A percentile compares a stretch with the other conserved stretches of the same genome.
phyloP scores from a whole-genome alignment of 495 filamentous ascomycete genomes.

The Aspergillus wentii region DNA sequence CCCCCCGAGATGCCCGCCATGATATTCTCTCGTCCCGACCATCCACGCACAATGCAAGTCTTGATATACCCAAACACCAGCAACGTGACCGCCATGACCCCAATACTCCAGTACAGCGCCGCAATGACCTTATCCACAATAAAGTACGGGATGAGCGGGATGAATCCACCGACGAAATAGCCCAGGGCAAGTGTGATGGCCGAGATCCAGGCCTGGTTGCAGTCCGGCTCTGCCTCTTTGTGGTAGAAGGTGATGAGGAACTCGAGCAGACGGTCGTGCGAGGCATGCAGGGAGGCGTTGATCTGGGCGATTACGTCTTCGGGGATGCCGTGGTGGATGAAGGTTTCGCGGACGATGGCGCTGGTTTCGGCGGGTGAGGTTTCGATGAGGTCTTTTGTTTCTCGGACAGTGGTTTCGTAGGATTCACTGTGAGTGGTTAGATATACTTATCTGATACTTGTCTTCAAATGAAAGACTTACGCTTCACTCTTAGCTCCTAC shows the following conservation, averaged over 20 bases:
- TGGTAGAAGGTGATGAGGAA: constrained; percentile 55
- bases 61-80: constrained; percentile 70
- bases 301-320: constrained; percentile 35
- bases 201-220: constrained; percentile 52
- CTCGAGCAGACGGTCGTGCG: constrained; percentile 45
- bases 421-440: constrained; percentile 34
- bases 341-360: constrained; percentile 43
- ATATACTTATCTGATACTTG: constrained; percentile 1
- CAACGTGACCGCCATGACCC: constrained; percentile 61
- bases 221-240: constrained; percentile 44
- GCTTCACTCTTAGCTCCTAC: constrained; percentile 68
- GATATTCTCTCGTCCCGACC: constrained; percentile 33
- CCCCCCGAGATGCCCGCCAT: constrained; percentile 43
- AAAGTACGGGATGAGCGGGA: constrained; percentile 72
- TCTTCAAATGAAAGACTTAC: constrained; percentile 31
- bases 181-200: constrained; percentile 60
- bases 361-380: constrained; percentile 33
- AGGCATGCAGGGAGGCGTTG: constrained; percentile 39
- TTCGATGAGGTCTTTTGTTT: constrained; percentile 36
- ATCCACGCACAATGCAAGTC: constrained; percentile 48
- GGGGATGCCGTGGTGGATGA: constrained; percentile 46
- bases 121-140: constrained; percentile 49
- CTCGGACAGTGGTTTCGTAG: constrained; percentile 41
- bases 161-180: constrained; percentile 68
- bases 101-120: constrained; percentile 65